Evolutionary conservation across 2,329 filamentous ascomycete species (phyloP), one percentile per base, ranked within the genome.

Genomic region (Aschersonia sp.): DNA sequence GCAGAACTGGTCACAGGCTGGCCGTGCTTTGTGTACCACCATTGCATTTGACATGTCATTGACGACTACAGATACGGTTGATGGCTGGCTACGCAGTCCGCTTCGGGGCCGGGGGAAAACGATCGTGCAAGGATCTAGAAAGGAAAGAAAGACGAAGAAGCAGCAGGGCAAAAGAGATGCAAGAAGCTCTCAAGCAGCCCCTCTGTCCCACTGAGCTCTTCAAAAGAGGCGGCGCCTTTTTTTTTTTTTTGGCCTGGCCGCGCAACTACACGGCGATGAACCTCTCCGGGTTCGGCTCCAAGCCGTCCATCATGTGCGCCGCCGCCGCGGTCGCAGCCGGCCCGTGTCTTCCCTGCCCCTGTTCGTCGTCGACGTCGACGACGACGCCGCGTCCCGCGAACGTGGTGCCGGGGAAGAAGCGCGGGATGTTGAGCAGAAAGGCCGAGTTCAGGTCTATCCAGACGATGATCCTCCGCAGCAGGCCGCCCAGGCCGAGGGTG

Each of bases 391-490:
- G 22, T 22, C 47, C 52, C 1, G 44, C 35, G 48, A 63, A 64
- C 0, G 49, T 56, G 11, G 53, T 54, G 2, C 55, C 55, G 1
- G 60, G 58, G 45, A 66, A 67, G 51, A 61, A 64, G 10, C 62
- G 45, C 31, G 49, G 39, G 7, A 55, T 55, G 10, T 61, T 56
- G 40, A 65, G 55, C 45, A 69, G 48, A 46, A 65, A 66, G 0
- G 63, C 58, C 10, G 61, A 59, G 44, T 69, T 68, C 22, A 61
- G 55, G 50, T 74, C 71, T 52, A 74, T 69, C 67, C 69, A 73
- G 30, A 72, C 56, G 30, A 74, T 56, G 35, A 72, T 68, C 6
- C 68, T 59, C 9, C 67, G 61, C 29, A 74, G 59, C 29, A 74
- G 53, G 1, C 71, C 71, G 41, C 65, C 60, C 12, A 73, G 54